These are phyloP conservation scores for Saccharomycopsis crataegensis DNA, from an alignment of 1,139 yeast genomes.

Conservation along the genomic window DNA sequence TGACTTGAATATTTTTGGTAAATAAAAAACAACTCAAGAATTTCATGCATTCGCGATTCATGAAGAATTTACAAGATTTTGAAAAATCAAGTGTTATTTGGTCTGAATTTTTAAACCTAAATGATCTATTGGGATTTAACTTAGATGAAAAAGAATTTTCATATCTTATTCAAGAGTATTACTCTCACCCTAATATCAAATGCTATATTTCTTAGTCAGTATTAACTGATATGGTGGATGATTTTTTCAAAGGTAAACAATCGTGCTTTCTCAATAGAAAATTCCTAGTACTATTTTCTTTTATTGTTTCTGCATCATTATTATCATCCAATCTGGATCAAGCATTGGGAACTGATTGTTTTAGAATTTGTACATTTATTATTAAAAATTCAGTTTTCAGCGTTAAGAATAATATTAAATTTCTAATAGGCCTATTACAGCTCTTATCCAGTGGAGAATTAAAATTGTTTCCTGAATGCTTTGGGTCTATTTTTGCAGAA, in stretches of 20 bases:
- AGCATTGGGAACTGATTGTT: neutral
- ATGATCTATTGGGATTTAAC: neutral
- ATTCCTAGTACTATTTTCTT: slow-evolving; percentile 4
- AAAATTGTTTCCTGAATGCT: neutral
- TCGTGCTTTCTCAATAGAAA: neutral
- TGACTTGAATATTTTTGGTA: neutral
- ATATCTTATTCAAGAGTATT: neutral
- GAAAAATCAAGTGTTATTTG: neutral
- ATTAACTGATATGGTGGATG: neutral
- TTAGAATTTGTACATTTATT: slow-evolving; percentile 2
- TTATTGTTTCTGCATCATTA: slow-evolving; percentile 1
- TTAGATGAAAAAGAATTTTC: neutral
- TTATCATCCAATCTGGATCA: neutral
- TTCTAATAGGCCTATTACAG: slow-evolving; percentile 2
- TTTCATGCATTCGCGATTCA: neutral
- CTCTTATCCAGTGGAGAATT: neutral
- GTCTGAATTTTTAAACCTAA: slow-evolving; percentile 2
- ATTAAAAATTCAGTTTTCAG: neutral
- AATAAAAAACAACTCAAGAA: neutral
- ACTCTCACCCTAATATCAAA: neutral
- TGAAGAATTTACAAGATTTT: slow-evolving; percentile 1
- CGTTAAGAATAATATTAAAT: neutral
- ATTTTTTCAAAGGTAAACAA: slow-evolving; percentile 3
- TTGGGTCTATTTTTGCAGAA: neutral
- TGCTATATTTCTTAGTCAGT: slow-evolving; percentile 2